Evolutionary conservation across 345 rosid genomes (phyloP).

Genomic region (Eutrema heterophyllum): DNA sequence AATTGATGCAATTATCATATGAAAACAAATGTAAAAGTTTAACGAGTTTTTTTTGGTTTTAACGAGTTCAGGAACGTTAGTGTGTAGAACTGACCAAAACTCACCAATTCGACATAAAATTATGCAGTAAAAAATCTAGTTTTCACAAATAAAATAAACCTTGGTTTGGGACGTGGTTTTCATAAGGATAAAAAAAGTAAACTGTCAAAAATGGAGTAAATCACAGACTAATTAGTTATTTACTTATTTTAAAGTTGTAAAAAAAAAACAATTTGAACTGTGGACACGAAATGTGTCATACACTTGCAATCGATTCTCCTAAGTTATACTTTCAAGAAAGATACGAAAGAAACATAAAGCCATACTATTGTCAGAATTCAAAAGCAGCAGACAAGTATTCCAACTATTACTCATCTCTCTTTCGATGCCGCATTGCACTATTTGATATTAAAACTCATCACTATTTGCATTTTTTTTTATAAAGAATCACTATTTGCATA

Average conservation of each 20-base stretch:
- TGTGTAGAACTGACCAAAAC: neutral
- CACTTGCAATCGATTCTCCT: conserved; percentile 1
- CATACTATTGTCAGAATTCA: conserved; percentile 11
- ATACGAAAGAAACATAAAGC: neutral
- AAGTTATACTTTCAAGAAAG: neutral
- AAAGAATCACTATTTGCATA: neutral
- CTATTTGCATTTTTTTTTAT: neutral
- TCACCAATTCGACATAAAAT: neutral
- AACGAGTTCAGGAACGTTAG: neutral
- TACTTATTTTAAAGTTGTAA: too few relatives aligned
- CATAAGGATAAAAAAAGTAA: neutral
- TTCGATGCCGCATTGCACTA: neutral
- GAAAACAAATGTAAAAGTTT: neutral
- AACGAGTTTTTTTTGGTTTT: neutral
- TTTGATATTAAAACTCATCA: neutral
- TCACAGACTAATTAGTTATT: too few relatives aligned
- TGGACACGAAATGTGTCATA: neutral
- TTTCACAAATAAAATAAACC: neutral
- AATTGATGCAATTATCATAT: neutral
- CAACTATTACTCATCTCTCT: conserved; percentile 5
- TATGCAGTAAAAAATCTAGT: neutral
- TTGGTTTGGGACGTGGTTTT: neutral
- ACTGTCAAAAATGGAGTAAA: too few relatives aligned
- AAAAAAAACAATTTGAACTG: neutral
- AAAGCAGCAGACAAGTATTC: conserved; percentile 15